Conservation (phyloP, 495 filamentous ascomycete species). For the Aspergillus sclerotiicarbonarius region DNA sequence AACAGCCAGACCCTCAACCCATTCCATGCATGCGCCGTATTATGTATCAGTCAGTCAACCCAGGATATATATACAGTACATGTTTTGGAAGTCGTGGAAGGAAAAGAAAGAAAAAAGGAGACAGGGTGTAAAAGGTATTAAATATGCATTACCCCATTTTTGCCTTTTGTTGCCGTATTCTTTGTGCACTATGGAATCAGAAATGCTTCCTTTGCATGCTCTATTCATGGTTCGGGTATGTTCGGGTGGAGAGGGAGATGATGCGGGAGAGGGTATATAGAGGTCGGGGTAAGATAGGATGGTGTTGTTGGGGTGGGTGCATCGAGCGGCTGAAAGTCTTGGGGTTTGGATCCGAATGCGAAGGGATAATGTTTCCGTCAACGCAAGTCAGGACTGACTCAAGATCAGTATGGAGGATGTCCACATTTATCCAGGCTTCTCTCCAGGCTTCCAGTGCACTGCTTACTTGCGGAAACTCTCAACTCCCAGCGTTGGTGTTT, state of each 20-base stretch:
- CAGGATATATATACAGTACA: neutral
- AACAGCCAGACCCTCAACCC: neutral
- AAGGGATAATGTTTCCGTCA: neutral
- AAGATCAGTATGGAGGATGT: neutral
- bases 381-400: neutral
- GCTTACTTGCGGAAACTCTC: slow-evolving; percentile 70
- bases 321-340: too few relatives aligned
- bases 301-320: neutral
- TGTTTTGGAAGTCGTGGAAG: neutral
- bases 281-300: neutral
- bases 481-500: slow-evolving; percentile 83
- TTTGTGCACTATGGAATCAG: neutral
- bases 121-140: slow-evolving; percentile 1
- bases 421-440: neutral
- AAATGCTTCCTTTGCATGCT: neutral
- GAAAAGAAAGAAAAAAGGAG: slow-evolving; percentile 11
- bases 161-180: neutral
- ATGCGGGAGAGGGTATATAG: neutral
- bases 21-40: neutral
- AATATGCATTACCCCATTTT: neutral
- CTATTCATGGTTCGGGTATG: neutral
- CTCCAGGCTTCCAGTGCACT: neutral
- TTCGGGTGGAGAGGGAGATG: neutral
- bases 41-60: neutral
- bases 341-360: too few relatives aligned